Evolutionary conservation across 768 basidiomycete genomes (phyloP), one percentile per base, ranked within the genome.

Genomic region (Lyophyllum decastes): DNA sequence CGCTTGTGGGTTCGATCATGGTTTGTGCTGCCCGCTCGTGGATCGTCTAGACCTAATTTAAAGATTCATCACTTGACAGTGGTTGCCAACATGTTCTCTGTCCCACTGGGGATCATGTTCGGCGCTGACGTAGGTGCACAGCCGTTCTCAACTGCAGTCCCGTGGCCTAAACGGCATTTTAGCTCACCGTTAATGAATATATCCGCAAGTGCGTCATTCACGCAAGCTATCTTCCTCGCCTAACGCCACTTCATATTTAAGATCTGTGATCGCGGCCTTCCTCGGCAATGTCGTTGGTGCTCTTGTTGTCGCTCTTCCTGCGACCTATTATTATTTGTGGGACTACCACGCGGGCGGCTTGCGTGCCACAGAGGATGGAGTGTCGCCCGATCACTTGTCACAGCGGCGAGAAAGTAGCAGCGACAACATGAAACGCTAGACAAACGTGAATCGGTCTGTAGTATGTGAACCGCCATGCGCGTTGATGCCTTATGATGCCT

Each of bases 51-150:
- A 22, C 12, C 17, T 21, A 3, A 34, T 4, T 50, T 30, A 25
- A 33, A 33, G 40, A 1, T 24, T 25, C 6, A 35, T 10, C 22
- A 21, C 35, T 55, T 48, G 26, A 11, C 14, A 66, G 64, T 66
- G 22, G 60, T 66, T 14, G 89, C 89, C 19, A 90, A 90, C 66
- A 90, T 90, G 89, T 90, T 85, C 68, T 88, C 83, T 3, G 72
- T 90, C 8, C 87, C 87, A 0, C 68, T 90, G 35, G 79, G 87
- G 9, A 89, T 90, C 33, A 84, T 90, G 80, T 84, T 89, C 64
- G 81, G 84, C 22, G 85, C 87, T 25, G 70, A 83, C 50, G 88
- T 88, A 67, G 63, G 85, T 71, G n/a, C 22, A 30, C 40, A 11
- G 19, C 17, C 16, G 11, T 14, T 47, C 17, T 17, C 30, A 38